Base-by-base conservation (phyloP, 2,329 filamentous ascomycete genomes). In the Leptographium radiaticola region DNA sequence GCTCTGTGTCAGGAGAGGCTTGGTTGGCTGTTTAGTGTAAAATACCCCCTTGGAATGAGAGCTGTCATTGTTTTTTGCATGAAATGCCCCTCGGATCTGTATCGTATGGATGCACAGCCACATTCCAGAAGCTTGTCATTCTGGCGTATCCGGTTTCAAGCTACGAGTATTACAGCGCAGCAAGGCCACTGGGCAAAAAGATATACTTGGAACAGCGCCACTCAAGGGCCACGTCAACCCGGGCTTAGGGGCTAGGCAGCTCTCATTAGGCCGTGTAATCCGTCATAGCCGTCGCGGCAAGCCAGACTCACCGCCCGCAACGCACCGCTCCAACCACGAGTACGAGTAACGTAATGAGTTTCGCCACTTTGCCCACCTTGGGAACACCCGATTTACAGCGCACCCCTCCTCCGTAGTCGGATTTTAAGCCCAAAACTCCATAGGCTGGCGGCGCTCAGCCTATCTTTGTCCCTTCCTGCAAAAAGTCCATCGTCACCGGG, bases 21-120 rank as follows among this genome's bases (percentile, higher is more conserved):
- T 36, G 34, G 34, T 36, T 36, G 34, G 34, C 34, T 40, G 48
- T 25, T 43, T 43, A 43, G 40, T 47, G 31, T 40, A 10, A 31
- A 48, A 52, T 52, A 52, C 50, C 50, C 50, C 39, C 11, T 46
- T 47, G 51, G 44, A 46, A 47, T 31, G 31, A 15, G 38, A 52
- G 20, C 34, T 25, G 18, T n/a, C 25, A 39, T n/a, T 48, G 31
- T 18, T 15, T 15, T 12, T 39, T 38, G n/a, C 25, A 25, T 25
- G 46, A 36, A 36, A 30, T 16, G 20, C 25, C 12, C 12, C 13
- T 12, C n/a, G 6, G 20, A 18, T 16, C 42, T 15, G 42, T 40
- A 16, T 40, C 16, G 13, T n/a, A 4, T 36, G 25, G 25, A 25
- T 36, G 34, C 34, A 36, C 34, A 36, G 34, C 34, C 34, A 25